Evolutionary conservation across 441 rosid genomes (phyloP).

Genomic region (Viola pubescens): DNA sequence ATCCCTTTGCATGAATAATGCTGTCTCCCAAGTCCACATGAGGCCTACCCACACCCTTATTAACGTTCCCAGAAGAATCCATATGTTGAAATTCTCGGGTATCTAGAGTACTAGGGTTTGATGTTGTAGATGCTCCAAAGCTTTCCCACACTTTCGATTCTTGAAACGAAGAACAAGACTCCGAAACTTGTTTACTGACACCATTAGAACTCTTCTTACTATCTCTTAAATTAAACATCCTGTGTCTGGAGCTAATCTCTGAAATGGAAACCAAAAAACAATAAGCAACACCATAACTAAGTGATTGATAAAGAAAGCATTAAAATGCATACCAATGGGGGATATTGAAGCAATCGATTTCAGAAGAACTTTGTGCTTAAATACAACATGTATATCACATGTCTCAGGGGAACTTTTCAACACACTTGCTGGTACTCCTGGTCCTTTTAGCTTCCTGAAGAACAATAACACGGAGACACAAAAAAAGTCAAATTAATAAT

Average conservation of each 20-base stretch:
- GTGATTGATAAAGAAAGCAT: constrained; percentile 7
- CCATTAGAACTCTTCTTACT: constrained; percentile 27
- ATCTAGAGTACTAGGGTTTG: constrained; percentile 26
- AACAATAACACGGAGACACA: constrained; percentile 4
- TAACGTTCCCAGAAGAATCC: constrained; percentile 20
- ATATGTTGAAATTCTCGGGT: constrained; percentile 25
- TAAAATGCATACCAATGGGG: constrained; percentile 26
- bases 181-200: constrained; percentile 23
- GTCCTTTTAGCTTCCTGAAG: constrained; percentile 47
- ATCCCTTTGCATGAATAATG: constrained; percentile 15
- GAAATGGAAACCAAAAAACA: constrained; percentile 10
- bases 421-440: constrained; percentile 45
- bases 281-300: constrained; percentile 7
- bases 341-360: constrained; percentile 34
- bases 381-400: constrained; percentile 49
- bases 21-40: constrained; percentile 20
- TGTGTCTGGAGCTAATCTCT: constrained; percentile 31
- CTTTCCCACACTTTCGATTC: constrained; percentile 26
- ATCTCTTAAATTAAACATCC: constrained; percentile 26
- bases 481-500: not conserved
- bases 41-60: constrained; percentile 22
- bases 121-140: constrained; percentile 27
- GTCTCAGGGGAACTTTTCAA: constrained; percentile 42
- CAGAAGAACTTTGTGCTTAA: constrained; percentile 32
- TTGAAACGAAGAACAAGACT: constrained; percentile 26